Evolutionary conservation across 2,329 filamentous ascomycete species (phyloP).

Genomic region (Pseudocercospora vitis): DNA sequence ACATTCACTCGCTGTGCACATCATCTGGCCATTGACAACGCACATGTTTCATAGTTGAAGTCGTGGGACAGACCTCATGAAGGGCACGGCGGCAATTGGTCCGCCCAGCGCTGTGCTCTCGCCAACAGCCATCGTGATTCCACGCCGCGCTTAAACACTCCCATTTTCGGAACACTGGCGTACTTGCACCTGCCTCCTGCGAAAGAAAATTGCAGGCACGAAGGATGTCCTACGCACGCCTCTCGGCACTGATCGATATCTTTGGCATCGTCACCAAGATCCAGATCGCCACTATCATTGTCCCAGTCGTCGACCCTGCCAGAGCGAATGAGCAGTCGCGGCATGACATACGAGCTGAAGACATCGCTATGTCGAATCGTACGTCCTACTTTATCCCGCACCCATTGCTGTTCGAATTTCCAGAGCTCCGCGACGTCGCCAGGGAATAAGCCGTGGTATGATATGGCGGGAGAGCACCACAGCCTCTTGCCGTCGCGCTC

Average conservation of each 20-base stretch:
- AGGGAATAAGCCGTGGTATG: slow-evolving; percentile 31
- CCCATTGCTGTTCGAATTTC: slow-evolving; percentile 34
- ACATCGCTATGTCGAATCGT: slow-evolving; percentile 29
- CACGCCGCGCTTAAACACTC: slow-evolving; percentile 14
- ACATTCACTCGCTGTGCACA: too few relatives aligned
- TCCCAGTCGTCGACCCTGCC: slow-evolving; percentile 32
- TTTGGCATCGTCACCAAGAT: slow-evolving; percentile 1
- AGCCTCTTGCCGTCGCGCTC: slow-evolving; percentile 23
- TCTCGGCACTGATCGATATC: slow-evolving; percentile 17
- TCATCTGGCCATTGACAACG: too few relatives aligned
- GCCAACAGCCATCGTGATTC: slow-evolving; percentile 24
- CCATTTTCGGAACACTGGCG: slow-evolving; percentile 19
- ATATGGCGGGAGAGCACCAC: slow-evolving; percentile 35
- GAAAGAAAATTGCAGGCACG: slow-evolving; percentile 23
- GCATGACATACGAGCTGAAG: slow-evolving; percentile 30
- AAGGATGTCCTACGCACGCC: slow-evolving; percentile 15
- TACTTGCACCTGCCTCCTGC: slow-evolving; percentile 19
- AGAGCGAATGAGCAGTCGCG: slow-evolving; percentile 24
- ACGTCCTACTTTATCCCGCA: slow-evolving; percentile 18
- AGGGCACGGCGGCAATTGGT: slow-evolving; percentile 12
- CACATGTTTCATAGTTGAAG: too few relatives aligned
- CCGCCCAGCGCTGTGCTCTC: slow-evolving; percentile 16
- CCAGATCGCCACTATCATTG: slow-evolving; percentile 25
- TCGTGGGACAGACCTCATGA: not conserved
- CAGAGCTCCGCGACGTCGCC: slow-evolving; percentile 28